These are phyloP conservation scores for Zygosaccharomyces kombuchaensis DNA, from an alignment of 805 yeast species.

Conservation along the genomic window DNA sequence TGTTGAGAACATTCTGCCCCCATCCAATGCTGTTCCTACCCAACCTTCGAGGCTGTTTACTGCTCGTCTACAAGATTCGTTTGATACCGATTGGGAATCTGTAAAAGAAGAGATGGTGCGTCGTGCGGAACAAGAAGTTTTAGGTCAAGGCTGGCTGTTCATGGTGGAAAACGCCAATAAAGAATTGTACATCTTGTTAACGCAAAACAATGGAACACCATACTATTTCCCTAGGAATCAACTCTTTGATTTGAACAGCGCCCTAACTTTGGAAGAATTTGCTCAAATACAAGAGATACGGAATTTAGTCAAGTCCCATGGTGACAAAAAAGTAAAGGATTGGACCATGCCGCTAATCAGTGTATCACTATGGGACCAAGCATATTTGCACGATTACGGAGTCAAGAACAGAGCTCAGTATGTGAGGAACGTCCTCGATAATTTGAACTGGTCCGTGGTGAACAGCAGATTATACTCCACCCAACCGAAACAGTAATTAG, in stretches of 20 bases:
- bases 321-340: conserved; percentile 43
- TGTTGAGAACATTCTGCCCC: conserved; percentile 50
- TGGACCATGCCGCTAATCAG: conserved; percentile 62
- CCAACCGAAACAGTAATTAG: neutral
- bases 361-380: conserved; percentile 82
- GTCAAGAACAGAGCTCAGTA: conserved; percentile 65
- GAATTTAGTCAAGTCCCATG: conserved; percentile 34
- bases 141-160: conserved; percentile 73
- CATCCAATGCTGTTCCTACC: conserved; percentile 13
- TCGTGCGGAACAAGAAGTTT: conserved; percentile 42
- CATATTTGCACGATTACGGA: conserved; percentile 85
- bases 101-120: conserved; percentile 48
- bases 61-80: conserved; percentile 35
- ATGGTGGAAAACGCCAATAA: conserved; percentile 64
- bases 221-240: conserved; percentile 67
- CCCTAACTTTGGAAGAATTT: conserved; percentile 53
- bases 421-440: conserved; percentile 68
- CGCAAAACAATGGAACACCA: conserved; percentile 77
- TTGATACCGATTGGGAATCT: conserved; percentile 40
- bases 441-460: conserved; percentile 79
- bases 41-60: conserved; percentile 38
- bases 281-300: conserved; percentile 42
- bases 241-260: conserved; percentile 69
- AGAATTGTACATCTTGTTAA: conserved; percentile 47
- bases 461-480: conserved; percentile 40